Evolutionary conservation across 495 filamentous ascomycete genomes (phyloP).

Genomic region (Melanomma pulvis-pyrius): DNA sequence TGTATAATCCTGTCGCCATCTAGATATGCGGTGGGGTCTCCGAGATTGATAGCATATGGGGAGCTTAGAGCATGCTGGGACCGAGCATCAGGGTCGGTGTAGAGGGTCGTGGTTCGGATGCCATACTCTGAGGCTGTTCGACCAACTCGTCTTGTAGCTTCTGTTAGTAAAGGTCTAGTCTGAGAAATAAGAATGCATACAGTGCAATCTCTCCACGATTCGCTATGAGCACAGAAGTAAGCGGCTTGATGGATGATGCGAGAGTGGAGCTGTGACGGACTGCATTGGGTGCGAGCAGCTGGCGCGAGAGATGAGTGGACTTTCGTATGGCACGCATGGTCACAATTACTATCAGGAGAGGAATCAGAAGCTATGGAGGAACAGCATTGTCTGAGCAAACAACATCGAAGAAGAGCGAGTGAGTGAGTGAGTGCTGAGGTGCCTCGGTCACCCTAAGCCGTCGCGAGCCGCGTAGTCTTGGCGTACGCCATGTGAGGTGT

Average conservation of each 20-base stretch:
- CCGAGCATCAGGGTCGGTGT: slow-evolving; percentile 85
- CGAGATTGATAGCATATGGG: slow-evolving; percentile 79
- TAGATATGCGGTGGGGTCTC: slow-evolving; percentile 79
- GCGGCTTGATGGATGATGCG: slow-evolving; percentile 48
- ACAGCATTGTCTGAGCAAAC: not conserved
- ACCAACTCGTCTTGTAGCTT: slow-evolving; percentile 66
- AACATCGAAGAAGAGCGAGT: not conserved
- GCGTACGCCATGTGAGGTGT: slow-evolving; percentile 12
- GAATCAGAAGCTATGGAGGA: not conserved
- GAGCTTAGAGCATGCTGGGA: slow-evolving; percentile 88
- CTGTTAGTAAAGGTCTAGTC: slow-evolving; percentile 9
- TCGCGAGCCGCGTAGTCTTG: slow-evolving; percentile 24
- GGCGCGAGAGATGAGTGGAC: slow-evolving; percentile 30
- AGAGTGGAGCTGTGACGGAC: slow-evolving; percentile 27
- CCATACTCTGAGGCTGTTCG: slow-evolving; percentile 84
- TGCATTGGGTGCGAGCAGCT: slow-evolving; percentile 24
- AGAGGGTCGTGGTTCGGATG: slow-evolving; percentile 91
- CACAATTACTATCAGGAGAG: not conserved
- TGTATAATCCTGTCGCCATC: slow-evolving; percentile 90
- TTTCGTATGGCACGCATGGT: slow-evolving; percentile 33
- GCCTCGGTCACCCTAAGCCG: slow-evolving; percentile 32
- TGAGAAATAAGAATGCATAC: slow-evolving; percentile 44
- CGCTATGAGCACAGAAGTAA: slow-evolving; percentile 89
- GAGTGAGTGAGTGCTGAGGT: not conserved
- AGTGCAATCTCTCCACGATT: slow-evolving; percentile 97